Evolutionary conservation across 768 basidiomycete species (phyloP), one percentile per base, ranked within the genome.

Genomic region (Mycena leptocephala): DNA sequence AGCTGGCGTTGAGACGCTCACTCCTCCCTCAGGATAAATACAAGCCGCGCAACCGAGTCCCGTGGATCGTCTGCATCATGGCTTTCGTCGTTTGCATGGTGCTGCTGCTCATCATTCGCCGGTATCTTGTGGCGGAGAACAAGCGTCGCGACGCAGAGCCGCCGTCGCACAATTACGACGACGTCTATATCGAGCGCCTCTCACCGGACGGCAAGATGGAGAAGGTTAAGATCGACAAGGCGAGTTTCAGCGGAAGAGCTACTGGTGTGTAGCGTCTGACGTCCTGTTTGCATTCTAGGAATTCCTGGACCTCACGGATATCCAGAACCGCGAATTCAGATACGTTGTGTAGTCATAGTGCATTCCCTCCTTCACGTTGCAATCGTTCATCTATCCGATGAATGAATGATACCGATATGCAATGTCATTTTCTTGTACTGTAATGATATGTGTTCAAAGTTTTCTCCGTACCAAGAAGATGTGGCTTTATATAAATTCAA

Each of bases 1-100:
- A n/a, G n/a, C n/a, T n/a, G n/a, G n/a, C n/a, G n/a, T n/a, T n/a
- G n/a, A n/a, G n/a, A n/a, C n/a, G n/a, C n/a, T n/a, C n/a, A n/a
- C n/a, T n/a, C n/a, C n/a, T n/a, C n/a, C n/a, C n/a, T n/a, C 55
- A 56, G 55, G 14, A 56, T 18, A 26, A 64, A 53, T 68, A 10
- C 56, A 37, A 74, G 28, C 72, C 72, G 68, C 93, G 92, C 56
- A 94, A 95, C 81, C 92, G 89, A 72, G 81, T 95, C 67, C 95
- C 95, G 1, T 96, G 95, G 95, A 87, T 88, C 26, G 88, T 96
- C 79, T 93, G 95, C 78, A 83, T 92, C n/a, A 87, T 87, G 24
- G 92, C 91, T 80, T 93, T 65, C 37, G 85, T 86, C 64, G 86
- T 85, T 18, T 91, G 92, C 43, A 90, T 89, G 7, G 58, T 93